Evolutionary conservation across 805 yeast genomes (phyloP).

Genomic region (Priceomyces haplophilus): DNA sequence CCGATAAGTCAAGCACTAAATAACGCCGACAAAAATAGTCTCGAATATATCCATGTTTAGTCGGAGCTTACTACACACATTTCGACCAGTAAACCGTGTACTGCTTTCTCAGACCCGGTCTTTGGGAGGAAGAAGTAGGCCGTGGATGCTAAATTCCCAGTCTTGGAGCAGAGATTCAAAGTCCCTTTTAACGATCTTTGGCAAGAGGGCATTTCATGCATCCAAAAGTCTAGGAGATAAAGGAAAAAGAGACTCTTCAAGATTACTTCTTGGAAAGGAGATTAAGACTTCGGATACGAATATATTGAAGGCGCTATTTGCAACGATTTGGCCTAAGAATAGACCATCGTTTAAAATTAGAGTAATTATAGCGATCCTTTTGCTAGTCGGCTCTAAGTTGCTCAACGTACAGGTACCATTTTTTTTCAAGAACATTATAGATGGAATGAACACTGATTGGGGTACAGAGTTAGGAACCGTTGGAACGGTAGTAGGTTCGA

Average conservation of each 20-base stretch:
- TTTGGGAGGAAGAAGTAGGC: neutral
- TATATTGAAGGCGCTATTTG: constrained; percentile 61
- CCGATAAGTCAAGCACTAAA: neutral
- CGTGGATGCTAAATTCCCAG: neutral
- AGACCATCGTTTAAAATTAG: constrained; percentile 64
- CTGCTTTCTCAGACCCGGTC: neutral
- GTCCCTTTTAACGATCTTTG: neutral
- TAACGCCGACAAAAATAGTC: neutral
- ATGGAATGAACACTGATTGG: constrained; percentile 93
- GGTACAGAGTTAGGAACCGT: constrained; percentile 55
- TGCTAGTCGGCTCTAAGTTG: constrained; percentile 77
- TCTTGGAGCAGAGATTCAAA: neutral
- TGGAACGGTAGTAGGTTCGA: constrained; percentile 60
- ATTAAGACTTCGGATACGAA: constrained; percentile 43
- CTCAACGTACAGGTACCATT: constrained; percentile 95
- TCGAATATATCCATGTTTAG: neutral
- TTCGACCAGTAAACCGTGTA: neutral
- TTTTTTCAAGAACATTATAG: constrained; percentile 81
- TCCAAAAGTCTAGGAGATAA: neutral
- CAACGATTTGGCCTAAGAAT: constrained; percentile 80
- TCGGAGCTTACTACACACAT: neutral
- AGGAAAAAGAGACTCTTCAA: constrained; percentile 12
- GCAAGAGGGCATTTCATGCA: constrained; percentile 2
- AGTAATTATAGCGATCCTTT: constrained; percentile 69
- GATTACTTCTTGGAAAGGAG: constrained; percentile 24